Conservation (phyloP, 768 basidiomycete genomes). For the Phlebiopsis flavidoalba region DNA sequence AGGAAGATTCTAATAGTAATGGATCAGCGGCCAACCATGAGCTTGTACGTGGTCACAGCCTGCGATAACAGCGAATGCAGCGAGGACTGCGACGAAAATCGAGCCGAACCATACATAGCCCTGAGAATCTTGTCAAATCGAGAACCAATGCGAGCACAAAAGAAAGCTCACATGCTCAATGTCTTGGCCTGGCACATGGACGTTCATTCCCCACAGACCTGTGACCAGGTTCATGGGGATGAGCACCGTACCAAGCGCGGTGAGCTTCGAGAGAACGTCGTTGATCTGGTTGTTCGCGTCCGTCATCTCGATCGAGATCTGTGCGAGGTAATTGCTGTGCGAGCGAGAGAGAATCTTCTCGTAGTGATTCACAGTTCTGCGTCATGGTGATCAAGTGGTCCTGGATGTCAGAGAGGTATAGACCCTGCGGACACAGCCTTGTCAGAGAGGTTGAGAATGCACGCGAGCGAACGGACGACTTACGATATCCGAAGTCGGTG, state of each 20-base stretch:
- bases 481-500: slow-evolving; percentile 96
- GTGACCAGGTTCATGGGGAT: slow-evolving; percentile 98
- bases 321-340: slow-evolving; percentile 98
- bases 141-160: background rate
- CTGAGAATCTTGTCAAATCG: slow-evolving; percentile 16
- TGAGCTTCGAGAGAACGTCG: slow-evolving; percentile 94
- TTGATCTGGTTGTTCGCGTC: slow-evolving; percentile 99
- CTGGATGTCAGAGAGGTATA: slow-evolving; percentile 94
- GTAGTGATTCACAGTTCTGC: slow-evolving; percentile 98
- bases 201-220: slow-evolving; percentile 99
- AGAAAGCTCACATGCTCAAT: slow-evolving; percentile 29
- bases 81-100: slow-evolving; percentile 77
- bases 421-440: slow-evolving; percentile 50
- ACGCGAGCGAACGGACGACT: slow-evolving; percentile 18
- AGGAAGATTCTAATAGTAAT: background rate
- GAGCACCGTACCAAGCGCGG: slow-evolving; percentile 94
- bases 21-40: slow-evolving; percentile 44
- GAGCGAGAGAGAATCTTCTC: slow-evolving; percentile 98
- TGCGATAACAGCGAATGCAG: slow-evolving; percentile 77
- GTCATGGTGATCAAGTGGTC: slow-evolving; percentile 99
- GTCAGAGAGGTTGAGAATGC: background rate
- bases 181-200: slow-evolving; percentile 88
- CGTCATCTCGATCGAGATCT: slow-evolving; percentile 99
- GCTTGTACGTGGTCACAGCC: slow-evolving; percentile 74
- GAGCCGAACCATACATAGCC: slow-evolving; percentile 81